Evolutionary conservation across 805 yeast species (phyloP).

Genomic region (Nakazawaea populi): DNA sequence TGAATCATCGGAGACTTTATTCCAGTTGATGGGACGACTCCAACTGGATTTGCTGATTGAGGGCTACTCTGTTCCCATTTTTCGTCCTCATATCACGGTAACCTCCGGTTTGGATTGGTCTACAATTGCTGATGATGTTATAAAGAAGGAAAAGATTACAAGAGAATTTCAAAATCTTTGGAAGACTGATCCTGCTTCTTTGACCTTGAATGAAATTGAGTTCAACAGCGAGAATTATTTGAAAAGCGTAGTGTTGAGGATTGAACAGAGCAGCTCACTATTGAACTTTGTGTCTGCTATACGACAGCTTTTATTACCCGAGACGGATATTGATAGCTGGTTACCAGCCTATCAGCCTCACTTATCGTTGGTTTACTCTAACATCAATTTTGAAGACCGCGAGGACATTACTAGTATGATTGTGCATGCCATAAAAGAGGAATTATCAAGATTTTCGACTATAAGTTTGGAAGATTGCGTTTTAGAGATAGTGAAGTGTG

Average conservation of each 20-base stretch:
- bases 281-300: not conserved
- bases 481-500: not conserved
- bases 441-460: not conserved
- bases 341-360: not conserved
- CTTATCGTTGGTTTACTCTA: constrained; percentile 1
- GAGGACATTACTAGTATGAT: not conserved
- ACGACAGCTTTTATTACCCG: not conserved
- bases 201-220: not conserved
- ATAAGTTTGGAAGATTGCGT: not conserved
- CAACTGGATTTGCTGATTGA: not conserved
- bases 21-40: not conserved
- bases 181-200: not conserved
- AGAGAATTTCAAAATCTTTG: not conserved
- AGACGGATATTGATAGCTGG: not conserved
- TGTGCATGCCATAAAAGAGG: not conserved
- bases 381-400: not conserved
- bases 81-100: not conserved
- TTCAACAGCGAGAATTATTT: not conserved
- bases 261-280: not conserved
- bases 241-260: not conserved
- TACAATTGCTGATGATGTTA: not conserved
- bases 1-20: not conserved
- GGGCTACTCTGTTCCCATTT: not conserved
- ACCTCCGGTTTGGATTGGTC: not conserved
- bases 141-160: not conserved